Conservation (phyloP, 495 filamentous ascomycete genomes). For the Xylaria acuta region DNA sequence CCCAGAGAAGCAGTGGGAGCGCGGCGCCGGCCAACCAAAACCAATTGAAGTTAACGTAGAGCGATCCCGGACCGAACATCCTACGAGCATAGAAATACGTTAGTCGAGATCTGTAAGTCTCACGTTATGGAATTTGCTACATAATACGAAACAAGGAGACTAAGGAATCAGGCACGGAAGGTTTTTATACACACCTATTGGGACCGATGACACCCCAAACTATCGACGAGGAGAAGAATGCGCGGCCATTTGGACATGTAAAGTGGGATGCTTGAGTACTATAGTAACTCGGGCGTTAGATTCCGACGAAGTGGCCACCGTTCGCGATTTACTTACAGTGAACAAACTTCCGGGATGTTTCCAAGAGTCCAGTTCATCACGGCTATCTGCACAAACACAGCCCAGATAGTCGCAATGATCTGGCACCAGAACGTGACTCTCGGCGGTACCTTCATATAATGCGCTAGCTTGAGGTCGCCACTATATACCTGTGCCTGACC, state of each 20-base stretch:
- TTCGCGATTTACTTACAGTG: conserved; percentile 31
- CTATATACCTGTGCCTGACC: conserved; percentile 60
- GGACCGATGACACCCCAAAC: conserved; percentile 68
- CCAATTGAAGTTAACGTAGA: conserved; percentile 64
- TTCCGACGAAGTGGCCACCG: too few species aligned
- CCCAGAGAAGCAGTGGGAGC: conserved; percentile 57
- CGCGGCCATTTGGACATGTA: conserved; percentile 66
- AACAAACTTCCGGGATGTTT: conserved; percentile 61
- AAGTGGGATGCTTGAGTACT: conserved; percentile 57
- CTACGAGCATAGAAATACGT: too few species aligned
- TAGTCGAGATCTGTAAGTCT: too few species aligned
- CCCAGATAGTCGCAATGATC: conserved; percentile 61
- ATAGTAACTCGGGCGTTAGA: background rate
- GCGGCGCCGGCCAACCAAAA: conserved; percentile 64
- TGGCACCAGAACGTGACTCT: conserved; percentile 65
- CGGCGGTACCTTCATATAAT: conserved; percentile 73
- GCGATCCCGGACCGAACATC: conserved; percentile 62
- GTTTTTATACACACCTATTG: too few species aligned
- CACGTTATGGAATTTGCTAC: too few species aligned
- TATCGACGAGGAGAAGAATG: conserved; percentile 61
- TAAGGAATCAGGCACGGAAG: too few species aligned
- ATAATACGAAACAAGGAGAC: too few species aligned
- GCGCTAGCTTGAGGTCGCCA: conserved; percentile 62
- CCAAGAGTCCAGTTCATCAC: conserved; percentile 68
- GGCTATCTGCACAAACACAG: conserved; percentile 63